Conservation (phyloP, 202 grass and related monocot genomes). For the Digitaria exilis region DNA sequence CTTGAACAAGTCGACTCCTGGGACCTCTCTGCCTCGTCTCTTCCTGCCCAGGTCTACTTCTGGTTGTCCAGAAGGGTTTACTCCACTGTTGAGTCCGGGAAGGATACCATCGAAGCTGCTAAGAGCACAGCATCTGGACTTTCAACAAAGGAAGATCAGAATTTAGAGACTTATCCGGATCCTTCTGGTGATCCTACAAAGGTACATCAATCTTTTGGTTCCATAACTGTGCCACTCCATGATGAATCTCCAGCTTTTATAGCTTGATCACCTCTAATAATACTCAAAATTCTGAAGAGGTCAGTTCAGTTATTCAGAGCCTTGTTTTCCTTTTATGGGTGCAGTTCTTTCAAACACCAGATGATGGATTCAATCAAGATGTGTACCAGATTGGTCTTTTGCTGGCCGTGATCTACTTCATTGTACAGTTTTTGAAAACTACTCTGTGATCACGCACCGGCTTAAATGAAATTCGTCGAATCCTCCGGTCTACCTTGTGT, state of each 20-base stretch:
- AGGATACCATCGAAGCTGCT: slow-evolving; percentile 80
- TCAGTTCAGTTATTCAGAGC: slow-evolving; percentile 19
- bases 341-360: slow-evolving; percentile 86
- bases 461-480: not conserved
- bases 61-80: slow-evolving; percentile 87
- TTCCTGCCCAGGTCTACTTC: slow-evolving; percentile 70
- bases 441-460: slow-evolving; percentile 51
- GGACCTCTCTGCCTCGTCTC: slow-evolving; percentile 75
- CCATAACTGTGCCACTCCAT: not conserved
- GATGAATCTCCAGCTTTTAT: not conserved
- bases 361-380: slow-evolving; percentile 72
- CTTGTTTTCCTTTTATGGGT: slow-evolving; percentile 17
- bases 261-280: not conserved
- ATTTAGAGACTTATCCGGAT: slow-evolving; percentile 68
- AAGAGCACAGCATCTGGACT: slow-evolving; percentile 57
- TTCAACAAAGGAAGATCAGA: slow-evolving; percentile 57
- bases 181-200: slow-evolving; percentile 86
- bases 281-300: not conserved
- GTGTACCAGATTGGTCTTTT: slow-evolving; percentile 86
- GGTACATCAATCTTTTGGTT: slow-evolving; percentile 46
- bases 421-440: slow-evolving; percentile 77
- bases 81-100: slow-evolving; percentile 65
- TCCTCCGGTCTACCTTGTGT: slow-evolving; percentile 19
- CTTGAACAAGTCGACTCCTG: slow-evolving; percentile 84
- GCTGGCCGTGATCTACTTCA: slow-evolving; percentile 78